Conservation (phyloP, 78 protist genomes). For the Dictyostelium discoideum region DNA sequence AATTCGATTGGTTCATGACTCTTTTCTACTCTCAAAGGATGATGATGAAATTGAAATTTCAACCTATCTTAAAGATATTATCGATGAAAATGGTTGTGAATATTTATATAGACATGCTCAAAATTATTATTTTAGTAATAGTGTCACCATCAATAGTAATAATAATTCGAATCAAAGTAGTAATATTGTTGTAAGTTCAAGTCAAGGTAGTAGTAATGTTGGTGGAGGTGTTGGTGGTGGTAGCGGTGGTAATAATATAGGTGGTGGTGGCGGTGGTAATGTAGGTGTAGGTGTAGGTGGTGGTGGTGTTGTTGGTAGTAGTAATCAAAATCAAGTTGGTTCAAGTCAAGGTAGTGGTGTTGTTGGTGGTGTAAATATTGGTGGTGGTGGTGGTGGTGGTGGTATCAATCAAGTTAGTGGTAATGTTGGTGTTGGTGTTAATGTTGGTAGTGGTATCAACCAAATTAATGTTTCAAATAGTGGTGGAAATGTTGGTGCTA, state of each 20-base stretch:
- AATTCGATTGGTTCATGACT: slow-evolving; percentile 54
- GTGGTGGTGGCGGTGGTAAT: not conserved
- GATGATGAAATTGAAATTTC: slow-evolving; percentile 51
- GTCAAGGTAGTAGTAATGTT: not conserved
- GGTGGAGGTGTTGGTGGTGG: not conserved
- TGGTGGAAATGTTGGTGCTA: not conserved
- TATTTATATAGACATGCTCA: slow-evolving; percentile 62
- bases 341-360: not conserved
- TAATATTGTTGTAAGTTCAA: not conserved
- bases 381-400: not conserved
- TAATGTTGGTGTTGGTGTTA: not conserved
- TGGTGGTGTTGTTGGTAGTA: not conserved
- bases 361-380: not conserved
- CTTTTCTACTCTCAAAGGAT: not conserved
- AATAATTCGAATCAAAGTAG: not conserved
- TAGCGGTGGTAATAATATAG: not conserved
- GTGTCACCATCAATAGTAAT: not conserved
- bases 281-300: not conserved
- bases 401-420: not conserved
- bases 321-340: not conserved
- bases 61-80: slow-evolving; percentile 62
- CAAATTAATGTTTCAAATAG: not conserved
- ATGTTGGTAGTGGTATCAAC: not conserved
- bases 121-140: slow-evolving; percentile 5
- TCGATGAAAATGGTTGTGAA: slow-evolving; percentile 80